Percentiles rank a stretch among this genome's conserved stretches.
phyloP scores from a whole-genome alignment of 2,329 filamentous ascomycete species.

The Ascochyta lentis region DNA sequence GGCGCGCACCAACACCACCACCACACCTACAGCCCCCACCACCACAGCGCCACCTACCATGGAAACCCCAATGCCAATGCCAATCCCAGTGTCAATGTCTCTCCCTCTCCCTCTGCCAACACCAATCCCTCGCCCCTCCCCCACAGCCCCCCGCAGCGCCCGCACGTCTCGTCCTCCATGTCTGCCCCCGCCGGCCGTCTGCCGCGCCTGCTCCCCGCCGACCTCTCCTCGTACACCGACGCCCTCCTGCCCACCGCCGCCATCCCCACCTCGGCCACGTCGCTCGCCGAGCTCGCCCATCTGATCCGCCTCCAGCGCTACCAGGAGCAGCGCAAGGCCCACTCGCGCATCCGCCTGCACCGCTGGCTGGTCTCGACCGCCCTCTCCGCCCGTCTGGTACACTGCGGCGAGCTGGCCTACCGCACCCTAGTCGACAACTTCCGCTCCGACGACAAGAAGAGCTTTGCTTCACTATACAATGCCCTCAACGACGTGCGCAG shows the following conservation, averaged over 20 bases:
- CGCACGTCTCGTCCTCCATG: conserved; percentile 50
- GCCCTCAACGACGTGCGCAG: conserved; percentile 80
- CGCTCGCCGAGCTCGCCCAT: conserved; percentile 78
- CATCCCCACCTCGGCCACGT: conserved; percentile 66
- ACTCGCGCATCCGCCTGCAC: conserved; percentile 75
- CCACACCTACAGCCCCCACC: neutral
- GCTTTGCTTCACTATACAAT: conserved; percentile 76
- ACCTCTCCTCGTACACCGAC: conserved; percentile 71
- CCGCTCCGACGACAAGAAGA: conserved; percentile 78
- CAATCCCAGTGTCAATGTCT: neutral
- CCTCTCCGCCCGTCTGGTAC: conserved; percentile 74
- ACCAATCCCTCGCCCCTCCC: neutral
- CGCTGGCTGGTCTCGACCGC: conserved; percentile 77
- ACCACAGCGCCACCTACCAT: neutral
- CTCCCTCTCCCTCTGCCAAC: too few relatives aligned
- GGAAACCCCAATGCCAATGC: neutral
- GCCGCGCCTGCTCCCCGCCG: conserved; percentile 66
- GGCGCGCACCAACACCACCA: conserved; percentile 10
- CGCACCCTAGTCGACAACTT: conserved; percentile 80
- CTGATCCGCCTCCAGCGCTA: conserved; percentile 79
- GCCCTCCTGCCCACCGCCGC: conserved; percentile 64
- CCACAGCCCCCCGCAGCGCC: conserved; percentile 23
- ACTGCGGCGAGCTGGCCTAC: conserved; percentile 76
- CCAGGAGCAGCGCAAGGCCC: conserved; percentile 79
- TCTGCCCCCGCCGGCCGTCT: conserved; percentile 55